Evolutionary conservation across 257 asterid species (phyloP), one percentile per base, ranked within the genome.

Genomic region (Ajuga chamaepitys): DNA sequence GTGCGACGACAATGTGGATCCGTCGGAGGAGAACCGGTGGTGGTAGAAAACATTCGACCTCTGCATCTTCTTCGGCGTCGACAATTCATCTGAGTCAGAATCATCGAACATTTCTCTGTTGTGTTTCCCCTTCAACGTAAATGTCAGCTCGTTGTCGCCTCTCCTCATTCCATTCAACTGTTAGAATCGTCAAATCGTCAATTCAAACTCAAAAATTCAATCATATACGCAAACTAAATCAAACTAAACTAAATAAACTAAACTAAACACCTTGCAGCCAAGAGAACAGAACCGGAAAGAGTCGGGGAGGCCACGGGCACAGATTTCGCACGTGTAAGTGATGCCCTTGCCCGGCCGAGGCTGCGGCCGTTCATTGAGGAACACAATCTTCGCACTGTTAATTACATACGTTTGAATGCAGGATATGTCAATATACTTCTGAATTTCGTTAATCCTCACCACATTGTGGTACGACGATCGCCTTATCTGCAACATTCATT

Each of bases 81-180:
- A 60, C 3, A 68, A 47, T 12, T 84, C 85, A 18, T 78, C 85
- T 0, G 83, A 78, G 22, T 77, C 84, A 7, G 55, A 70, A 24
- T 78, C 80, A 6, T 38, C 63, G 35, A 5, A 18, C 68, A 75
- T 47, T 11, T 69, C 85, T 38, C 75, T 56, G 62, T 42, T 52
- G 37, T 69, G 81, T 32, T 79, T 79, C 13, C 20, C 22, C 75
- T 55, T 78, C 20, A 76, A 28, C 2, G 77, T 45, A 60, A 87
- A 78, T 35, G 88, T 77, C 42, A 83, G 74, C 75, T 80, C 88
- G 1, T 52, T 18, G 14, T 80, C 86, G 0, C 85, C 85, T 32
- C 79, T 67, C 77, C 48, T 82, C 68, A 83, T 80, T 11, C 74
- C 85, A 66, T 80, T 88, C 76, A 85, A 26, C 94, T 88, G 83